phyloP scores from a whole-genome alignment of 2,329 filamentous ascomycete species.

The Cladophialophora bantiana region DNA sequence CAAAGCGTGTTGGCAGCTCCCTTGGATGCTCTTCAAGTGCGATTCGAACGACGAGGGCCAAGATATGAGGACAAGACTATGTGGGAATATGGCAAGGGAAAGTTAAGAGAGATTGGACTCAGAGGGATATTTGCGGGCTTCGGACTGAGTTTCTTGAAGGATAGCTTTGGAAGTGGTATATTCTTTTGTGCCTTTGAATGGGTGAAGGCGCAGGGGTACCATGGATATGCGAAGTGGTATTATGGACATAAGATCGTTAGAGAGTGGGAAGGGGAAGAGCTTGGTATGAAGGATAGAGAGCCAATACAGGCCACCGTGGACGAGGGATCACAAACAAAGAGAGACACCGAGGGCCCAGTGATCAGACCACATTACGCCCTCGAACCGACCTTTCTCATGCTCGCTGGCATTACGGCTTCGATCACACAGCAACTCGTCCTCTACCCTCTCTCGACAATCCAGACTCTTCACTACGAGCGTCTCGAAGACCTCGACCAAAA shows the following conservation, averaged over 20 bases:
- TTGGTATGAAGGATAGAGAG: slow-evolving; percentile 13
- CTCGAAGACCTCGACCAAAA: slow-evolving; percentile 66
- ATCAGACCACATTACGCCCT: slow-evolving; percentile 69
- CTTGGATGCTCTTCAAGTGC: slow-evolving; percentile 68
- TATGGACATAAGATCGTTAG: slow-evolving; percentile 55
- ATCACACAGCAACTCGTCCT: slow-evolving; percentile 65
- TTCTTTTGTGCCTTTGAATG: slow-evolving; percentile 71
- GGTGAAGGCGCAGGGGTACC: slow-evolving; percentile 68
- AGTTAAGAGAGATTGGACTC: slow-evolving; percentile 65
- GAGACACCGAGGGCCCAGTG: slow-evolving; percentile 31
- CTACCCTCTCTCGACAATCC: slow-evolving; percentile 65
- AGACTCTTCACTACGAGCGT: slow-evolving; percentile 66
- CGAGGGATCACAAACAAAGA: background rate
- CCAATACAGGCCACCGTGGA: background rate
- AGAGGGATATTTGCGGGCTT: slow-evolving; percentile 70
- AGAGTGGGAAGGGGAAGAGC: background rate
- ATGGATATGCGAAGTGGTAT: slow-evolving; percentile 65
- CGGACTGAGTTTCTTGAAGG: slow-evolving; percentile 65
- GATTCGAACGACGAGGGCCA: slow-evolving; percentile 59
- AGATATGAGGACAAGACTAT: slow-evolving; percentile 59
- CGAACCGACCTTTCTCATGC: slow-evolving; percentile 66
- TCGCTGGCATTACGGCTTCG: slow-evolving; percentile 66
- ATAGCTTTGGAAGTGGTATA: slow-evolving; percentile 65
- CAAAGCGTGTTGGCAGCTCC: slow-evolving; percentile 69
- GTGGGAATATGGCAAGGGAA: slow-evolving; percentile 68